Evolutionary conservation across 2,329 filamentous ascomycete species (phyloP).

Genomic region (Thelonectria olida): DNA sequence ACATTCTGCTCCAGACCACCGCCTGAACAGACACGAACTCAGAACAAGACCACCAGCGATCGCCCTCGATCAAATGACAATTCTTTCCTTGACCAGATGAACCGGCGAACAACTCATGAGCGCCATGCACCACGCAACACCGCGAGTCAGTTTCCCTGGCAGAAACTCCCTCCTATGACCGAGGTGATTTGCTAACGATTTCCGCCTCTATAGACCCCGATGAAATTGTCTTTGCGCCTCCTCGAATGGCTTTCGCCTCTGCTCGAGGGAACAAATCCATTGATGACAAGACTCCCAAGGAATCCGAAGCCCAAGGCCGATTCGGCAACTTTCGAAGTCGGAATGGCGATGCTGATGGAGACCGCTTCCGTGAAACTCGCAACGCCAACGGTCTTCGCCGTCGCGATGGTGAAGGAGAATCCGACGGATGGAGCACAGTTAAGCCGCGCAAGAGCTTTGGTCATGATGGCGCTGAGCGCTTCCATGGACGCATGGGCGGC

Average conservation of each 20-base stretch:
- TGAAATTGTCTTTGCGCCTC: conserved; percentile 86
- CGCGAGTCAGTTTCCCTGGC: conserved; percentile 58
- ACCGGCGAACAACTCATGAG: conserved; percentile 61
- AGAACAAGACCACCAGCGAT: conserved; percentile 55
- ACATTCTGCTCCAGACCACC: conserved; percentile 49
- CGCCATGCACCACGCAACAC: conserved; percentile 65
- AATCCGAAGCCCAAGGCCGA: conserved; percentile 63
- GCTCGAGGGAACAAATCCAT: conserved; percentile 66
- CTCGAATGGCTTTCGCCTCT: conserved; percentile 84
- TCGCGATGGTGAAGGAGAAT: conserved; percentile 68
- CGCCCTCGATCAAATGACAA: conserved; percentile 56
- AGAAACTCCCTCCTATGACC: not conserved
- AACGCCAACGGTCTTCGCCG: conserved; percentile 60
- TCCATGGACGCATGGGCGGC: conserved; percentile 72
- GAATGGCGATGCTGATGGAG: conserved; percentile 60
- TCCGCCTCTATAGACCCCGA: conserved; percentile 65
- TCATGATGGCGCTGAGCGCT: conserved; percentile 75
- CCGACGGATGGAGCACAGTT: conserved; percentile 78
- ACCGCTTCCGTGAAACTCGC: conserved; percentile 60
- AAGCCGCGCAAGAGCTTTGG: conserved; percentile 80
- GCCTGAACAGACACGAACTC: conserved; percentile 56
- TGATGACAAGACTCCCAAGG: conserved; percentile 64
- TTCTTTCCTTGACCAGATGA: conserved; percentile 57
- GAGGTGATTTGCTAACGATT: conserved; percentile 24
- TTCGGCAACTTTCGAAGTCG: conserved; percentile 65